These are phyloP conservation scores for Lactifluus volemus DNA, from an alignment of 768 basidiomycete species.

Conservation along the genomic window DNA sequence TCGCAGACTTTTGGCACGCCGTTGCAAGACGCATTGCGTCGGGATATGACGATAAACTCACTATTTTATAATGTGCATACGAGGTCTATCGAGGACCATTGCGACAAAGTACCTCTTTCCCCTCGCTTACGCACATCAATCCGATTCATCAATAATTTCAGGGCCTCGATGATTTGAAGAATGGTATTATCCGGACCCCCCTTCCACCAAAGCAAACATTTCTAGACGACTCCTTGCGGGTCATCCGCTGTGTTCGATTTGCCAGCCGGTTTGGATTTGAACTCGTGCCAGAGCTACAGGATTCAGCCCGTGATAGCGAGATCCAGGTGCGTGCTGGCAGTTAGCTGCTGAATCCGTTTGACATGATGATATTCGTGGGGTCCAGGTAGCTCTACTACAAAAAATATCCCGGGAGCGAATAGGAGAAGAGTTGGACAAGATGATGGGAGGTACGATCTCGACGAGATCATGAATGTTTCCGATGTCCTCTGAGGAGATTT, in stretches of 20 bases:
- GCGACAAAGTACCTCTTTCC: conserved; percentile 47
- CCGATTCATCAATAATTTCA: conserved; percentile 23
- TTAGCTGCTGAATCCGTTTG: background rate
- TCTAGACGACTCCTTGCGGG: conserved; percentile 85
- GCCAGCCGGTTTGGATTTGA: conserved; percentile 83
- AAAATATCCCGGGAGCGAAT: conserved; percentile 91
- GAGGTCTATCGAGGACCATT: conserved; percentile 77
- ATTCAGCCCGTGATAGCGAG: conserved; percentile 47
- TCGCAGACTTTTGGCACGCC: conserved; percentile 85
- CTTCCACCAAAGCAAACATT: conserved; percentile 83
- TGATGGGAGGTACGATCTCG: conserved; percentile 63
- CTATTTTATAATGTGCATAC: conserved; percentile 95
- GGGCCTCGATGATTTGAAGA: conserved; percentile 78
- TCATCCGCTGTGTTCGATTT: conserved; percentile 87
- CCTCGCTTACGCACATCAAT: background rate
- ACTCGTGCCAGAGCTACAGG: conserved; percentile 57
- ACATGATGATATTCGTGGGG: background rate
- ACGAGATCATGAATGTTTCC: background rate
- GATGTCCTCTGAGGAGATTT: background rate
- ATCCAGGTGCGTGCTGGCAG: conserved; percentile 46
- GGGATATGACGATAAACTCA: conserved; percentile 93
- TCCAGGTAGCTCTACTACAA: conserved; percentile 51
- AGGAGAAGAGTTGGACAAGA: conserved; percentile 89
- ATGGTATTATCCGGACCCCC: conserved; percentile 81
- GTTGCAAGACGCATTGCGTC: conserved; percentile 76